A percentile compares a stretch with the other conserved stretches of the same genome.
Evolutionary conservation across 2,329 filamentous ascomycete species (phyloP).

Genomic region (Fonsecaea pugnacius): DNA sequence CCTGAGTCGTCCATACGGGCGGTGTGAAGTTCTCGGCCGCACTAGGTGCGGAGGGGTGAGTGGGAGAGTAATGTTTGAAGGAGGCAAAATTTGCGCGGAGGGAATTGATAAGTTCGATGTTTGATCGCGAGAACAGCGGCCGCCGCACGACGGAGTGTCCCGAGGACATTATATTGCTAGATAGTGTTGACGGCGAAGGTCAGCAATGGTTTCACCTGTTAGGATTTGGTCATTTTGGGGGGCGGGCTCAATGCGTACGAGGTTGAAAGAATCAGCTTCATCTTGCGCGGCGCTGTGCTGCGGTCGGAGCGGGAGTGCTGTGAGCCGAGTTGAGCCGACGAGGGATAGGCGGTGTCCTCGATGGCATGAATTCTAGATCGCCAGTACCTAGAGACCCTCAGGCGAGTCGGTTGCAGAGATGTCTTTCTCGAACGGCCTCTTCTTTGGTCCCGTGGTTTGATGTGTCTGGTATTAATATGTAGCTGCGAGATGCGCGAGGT

Average conservation of each 20-base stretch:
- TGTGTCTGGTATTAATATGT: too few species aligned
- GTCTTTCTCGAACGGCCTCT: too few species aligned
- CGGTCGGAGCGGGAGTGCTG: background rate
- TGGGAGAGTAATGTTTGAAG: slow-evolving; percentile 59
- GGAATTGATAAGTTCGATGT: slow-evolving; percentile 88
- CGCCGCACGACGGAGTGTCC: slow-evolving; percentile 83
- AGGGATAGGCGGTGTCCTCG: too few species aligned
- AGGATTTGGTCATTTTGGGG: background rate
- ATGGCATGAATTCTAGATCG: too few species aligned
- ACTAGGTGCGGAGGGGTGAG: background rate
- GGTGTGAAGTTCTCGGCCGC: slow-evolving; percentile 37
- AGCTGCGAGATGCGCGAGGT: too few species aligned
- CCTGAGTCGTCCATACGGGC: slow-evolving; percentile 68
- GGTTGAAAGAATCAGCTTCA: slow-evolving; percentile 83
- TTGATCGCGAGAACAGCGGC: slow-evolving; percentile 78
- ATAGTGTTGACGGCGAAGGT: slow-evolving; percentile 7
- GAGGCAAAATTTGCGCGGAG: slow-evolving; percentile 81
- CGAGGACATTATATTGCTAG: slow-evolving; percentile 80
- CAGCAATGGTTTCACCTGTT: slow-evolving; percentile 19
- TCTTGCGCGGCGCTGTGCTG: slow-evolving; percentile 51
- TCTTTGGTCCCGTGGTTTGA: too few species aligned
- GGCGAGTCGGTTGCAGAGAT: too few species aligned
- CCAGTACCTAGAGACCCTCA: too few species aligned
- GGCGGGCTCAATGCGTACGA: slow-evolving; percentile 62
- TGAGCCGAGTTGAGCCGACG: background rate